Evolutionary conservation across 768 basidiomycete species (phyloP).

Genomic region (Lyophyllum decastes): DNA sequence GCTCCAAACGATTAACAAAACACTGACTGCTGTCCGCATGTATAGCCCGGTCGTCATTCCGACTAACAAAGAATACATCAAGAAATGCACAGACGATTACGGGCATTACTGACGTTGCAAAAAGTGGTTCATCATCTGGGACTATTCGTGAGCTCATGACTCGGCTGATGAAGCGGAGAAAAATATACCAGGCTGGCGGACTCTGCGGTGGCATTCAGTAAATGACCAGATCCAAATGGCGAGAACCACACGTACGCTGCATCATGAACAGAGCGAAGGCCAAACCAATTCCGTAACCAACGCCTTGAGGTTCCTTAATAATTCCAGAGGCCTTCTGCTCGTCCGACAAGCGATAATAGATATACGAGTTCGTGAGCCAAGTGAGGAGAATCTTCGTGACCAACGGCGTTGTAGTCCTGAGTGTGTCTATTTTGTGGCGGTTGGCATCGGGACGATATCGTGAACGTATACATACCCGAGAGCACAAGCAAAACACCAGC

Average conservation of each 20-base stretch:
- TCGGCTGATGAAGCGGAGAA: not conserved
- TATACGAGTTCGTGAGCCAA: conserved; percentile 55
- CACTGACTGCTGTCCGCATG: conserved; percentile 47
- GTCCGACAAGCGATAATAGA: conserved; percentile 36
- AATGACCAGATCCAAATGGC: not conserved
- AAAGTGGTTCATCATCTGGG: conserved; percentile 47
- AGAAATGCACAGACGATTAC: not conserved
- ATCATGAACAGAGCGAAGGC: conserved; percentile 59
- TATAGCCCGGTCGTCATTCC: conserved; percentile 50
- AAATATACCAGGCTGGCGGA: conserved; percentile 38
- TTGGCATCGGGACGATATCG: conserved; percentile 1
- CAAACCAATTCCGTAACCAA: conserved; percentile 65
- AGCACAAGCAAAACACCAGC: conserved; percentile 49
- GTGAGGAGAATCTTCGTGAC: conserved; percentile 60
- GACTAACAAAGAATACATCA: conserved; percentile 23
- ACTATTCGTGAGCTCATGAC: not conserved
- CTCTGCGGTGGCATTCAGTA: conserved; percentile 25
- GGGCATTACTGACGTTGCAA: conserved; percentile 30
- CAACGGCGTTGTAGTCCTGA: conserved; percentile 56
- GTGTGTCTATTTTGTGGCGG: conserved; percentile 34
- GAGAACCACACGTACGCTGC: conserved; percentile 44
- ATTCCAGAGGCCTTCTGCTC: conserved; percentile 35
- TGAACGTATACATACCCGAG: conserved; percentile 28
- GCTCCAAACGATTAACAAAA: not conserved
- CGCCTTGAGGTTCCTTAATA: conserved; percentile 40